Conservation (phyloP, 768 basidiomycete genomes). For the Trichaptum fuscoviolaceum region DNA sequence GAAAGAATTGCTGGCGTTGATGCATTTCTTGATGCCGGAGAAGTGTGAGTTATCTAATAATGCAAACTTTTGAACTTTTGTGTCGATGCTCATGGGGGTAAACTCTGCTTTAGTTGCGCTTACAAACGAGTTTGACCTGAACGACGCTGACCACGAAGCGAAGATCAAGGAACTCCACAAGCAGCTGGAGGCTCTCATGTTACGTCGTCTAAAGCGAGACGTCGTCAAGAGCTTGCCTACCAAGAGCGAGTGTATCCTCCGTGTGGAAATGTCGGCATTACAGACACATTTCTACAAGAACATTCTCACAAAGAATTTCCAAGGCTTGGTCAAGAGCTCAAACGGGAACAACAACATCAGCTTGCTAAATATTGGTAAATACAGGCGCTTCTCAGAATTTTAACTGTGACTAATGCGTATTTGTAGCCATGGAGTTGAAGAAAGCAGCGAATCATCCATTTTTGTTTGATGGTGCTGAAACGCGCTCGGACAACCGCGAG, state of each 20-base stretch:
- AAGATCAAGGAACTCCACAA: slow-evolving; percentile 96
- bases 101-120: slow-evolving; percentile 59
- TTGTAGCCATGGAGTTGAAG: slow-evolving; percentile 92
- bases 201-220: slow-evolving; percentile 90
- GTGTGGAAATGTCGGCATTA: slow-evolving; percentile 95
- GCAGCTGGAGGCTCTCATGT: slow-evolving; percentile 91
- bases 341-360: slow-evolving; percentile 89
- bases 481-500: slow-evolving; percentile 52
- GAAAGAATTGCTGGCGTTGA: slow-evolving; percentile 92
- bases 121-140: slow-evolving; percentile 92
- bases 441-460: slow-evolving; percentile 98
- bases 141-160: slow-evolving; percentile 84
- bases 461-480: slow-evolving; percentile 94
- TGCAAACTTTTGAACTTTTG: not conserved
- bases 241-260: slow-evolving; percentile 95
- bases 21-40: slow-evolving; percentile 99
- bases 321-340: slow-evolving; percentile 84
- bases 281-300: slow-evolving; percentile 99
- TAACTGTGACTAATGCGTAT: not conserved
- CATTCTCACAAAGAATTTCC: slow-evolving; percentile 95
- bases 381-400: not conserved
- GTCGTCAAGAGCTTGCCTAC: slow-evolving; percentile 94
- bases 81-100: not conserved
- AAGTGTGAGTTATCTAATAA: slow-evolving; percentile 57
- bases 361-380: slow-evolving; percentile 85